Conservation (phyloP, 148 eudicot species). For the Fagopyrum homotropicum region DNA sequence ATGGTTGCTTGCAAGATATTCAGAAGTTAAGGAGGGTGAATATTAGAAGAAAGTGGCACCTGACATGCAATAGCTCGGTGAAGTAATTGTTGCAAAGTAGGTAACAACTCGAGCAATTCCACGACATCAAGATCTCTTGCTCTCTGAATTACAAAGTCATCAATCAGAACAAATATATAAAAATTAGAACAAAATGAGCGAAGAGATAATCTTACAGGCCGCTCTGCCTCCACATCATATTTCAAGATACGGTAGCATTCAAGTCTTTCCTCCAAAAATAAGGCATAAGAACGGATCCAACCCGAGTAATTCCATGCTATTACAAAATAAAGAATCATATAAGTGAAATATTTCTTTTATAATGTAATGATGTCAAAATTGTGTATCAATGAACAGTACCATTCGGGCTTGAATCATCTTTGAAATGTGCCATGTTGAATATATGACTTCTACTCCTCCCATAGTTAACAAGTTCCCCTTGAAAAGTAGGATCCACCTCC, state of each 20-base stretch:
- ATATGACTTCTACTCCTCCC: conserved; percentile 61
- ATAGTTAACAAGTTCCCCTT: conserved; percentile 70
- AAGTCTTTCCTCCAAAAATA: conserved; percentile 82
- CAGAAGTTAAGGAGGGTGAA: neutral
- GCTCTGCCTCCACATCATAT: conserved; percentile 78
- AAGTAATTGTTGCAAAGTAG: conserved; percentile 79
- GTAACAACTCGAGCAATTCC: conserved; percentile 77
- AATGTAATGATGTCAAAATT: neutral
- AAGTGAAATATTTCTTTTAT: conserved; percentile 7
- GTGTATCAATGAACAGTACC: conserved; percentile 30
- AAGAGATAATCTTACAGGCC: conserved; percentile 44
- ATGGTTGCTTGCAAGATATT: neutral
- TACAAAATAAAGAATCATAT: conserved; percentile 16
- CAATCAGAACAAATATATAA: neutral
- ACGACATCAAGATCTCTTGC: conserved; percentile 75
- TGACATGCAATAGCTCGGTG: conserved; percentile 79
- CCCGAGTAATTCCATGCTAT: conserved; percentile 97
- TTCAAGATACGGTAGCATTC: conserved; percentile 82
- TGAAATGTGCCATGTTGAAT: conserved; percentile 83
- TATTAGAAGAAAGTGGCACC: conserved; percentile 32
- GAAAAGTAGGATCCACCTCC: conserved; percentile 86
- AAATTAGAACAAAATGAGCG: neutral
- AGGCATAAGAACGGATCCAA: conserved; percentile 87
- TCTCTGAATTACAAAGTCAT: conserved; percentile 44
- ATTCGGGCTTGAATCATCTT: conserved; percentile 87